Evolutionary conservation across 176 grass and related monocot species (phyloP), one percentile per base, ranked within the genome.

Genomic region (Triticum urartu): DNA sequence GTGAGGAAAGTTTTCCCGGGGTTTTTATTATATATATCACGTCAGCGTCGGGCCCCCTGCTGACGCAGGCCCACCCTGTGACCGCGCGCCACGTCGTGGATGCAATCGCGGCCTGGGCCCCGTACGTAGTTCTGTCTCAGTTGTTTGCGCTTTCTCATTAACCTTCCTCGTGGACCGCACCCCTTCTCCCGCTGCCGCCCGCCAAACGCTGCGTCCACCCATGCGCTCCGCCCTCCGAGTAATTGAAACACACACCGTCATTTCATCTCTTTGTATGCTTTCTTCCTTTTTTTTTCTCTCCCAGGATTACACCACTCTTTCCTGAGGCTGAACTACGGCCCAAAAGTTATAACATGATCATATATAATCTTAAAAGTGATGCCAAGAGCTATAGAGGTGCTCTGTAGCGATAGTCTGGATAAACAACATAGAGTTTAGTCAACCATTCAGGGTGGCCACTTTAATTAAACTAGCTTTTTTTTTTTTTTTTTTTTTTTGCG

Each of bases 11-110:
- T n/a, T 72, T 81, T 26, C 0, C 4, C 0, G 26, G 36, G 0
- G 1, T 6, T 32, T 21, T 54, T 71, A 59, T 56, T 62, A 1
- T 4, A 63, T 71, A 30, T 28, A 48, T 32, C 6, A 38, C 86
- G 90, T 91, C 90, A 91, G 0, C 0, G 6, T 58, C 39, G 69
- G 39, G 0, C 33, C 82, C 78, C 0, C 3, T 0, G 78, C 6
- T 91, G 90, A 88, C 82, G 90, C 39, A 40, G 76, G 48, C n/a
- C 62, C 70, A 81, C 13, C 81, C 85, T 7, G 15, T 85, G 20
- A 2, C 0, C 3, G 63, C 5, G 32, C 40, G 86, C 71, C 86
- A 91, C 82, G 89, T 88, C 56, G 0, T 11, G 0, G 21, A 79
- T 64, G 43, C 1, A 14, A 73, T 58, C 74, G 10, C 7, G 17